These are phyloP conservation scores for Anthracocystis walkeri DNA, from an alignment of 1,284 basidiomycete species.

Conservation along the genomic window DNA sequence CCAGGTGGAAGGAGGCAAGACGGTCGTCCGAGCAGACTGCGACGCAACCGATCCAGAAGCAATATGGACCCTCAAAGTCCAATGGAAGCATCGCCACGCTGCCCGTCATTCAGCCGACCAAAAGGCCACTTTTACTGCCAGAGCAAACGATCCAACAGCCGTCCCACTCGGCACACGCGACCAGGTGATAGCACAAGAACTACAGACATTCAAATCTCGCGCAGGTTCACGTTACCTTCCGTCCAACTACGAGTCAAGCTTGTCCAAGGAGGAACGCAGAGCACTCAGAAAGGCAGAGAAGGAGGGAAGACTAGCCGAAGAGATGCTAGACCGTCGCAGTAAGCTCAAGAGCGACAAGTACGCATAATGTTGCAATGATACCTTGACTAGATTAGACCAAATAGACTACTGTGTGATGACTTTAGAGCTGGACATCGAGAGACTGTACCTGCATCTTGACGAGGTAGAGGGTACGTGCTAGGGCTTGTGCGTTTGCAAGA, in stretches of 20 bases:
- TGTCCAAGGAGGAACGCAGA: slow-evolving; percentile 39
- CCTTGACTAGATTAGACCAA: background rate
- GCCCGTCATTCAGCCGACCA: slow-evolving; percentile 31
- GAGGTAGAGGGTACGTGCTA: slow-evolving; percentile 42
- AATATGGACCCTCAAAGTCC: slow-evolving; percentile 50
- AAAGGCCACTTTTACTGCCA: slow-evolving; percentile 4
- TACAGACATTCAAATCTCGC: slow-evolving; percentile 28
- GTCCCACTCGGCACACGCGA: slow-evolving; percentile 16
- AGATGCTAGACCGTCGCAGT: slow-evolving; percentile 61
- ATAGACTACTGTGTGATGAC: background rate
- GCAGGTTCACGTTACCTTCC: slow-evolving; percentile 41
- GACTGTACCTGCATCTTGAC: slow-evolving; percentile 51
- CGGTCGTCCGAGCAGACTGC: slow-evolving; percentile 53
- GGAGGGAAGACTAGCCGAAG: slow-evolving; percentile 63
- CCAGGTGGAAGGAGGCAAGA: slow-evolving; percentile 38
- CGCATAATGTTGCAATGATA: slow-evolving; percentile 17
- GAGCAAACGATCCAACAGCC: slow-evolving; percentile 38
- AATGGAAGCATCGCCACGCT: slow-evolving; percentile 62
- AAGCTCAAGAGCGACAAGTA: slow-evolving; percentile 59
- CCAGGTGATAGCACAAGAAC: slow-evolving; percentile 31
- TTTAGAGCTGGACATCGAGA: slow-evolving; percentile 28
- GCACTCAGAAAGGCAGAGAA: slow-evolving; percentile 59
- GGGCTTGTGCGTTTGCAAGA: slow-evolving; percentile 46
- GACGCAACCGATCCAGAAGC: slow-evolving; percentile 17
- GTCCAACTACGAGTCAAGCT: slow-evolving; percentile 19